Evolutionary conservation across 179 eudicot species (phyloP).

Genomic region (Beta macrorhiza): DNA sequence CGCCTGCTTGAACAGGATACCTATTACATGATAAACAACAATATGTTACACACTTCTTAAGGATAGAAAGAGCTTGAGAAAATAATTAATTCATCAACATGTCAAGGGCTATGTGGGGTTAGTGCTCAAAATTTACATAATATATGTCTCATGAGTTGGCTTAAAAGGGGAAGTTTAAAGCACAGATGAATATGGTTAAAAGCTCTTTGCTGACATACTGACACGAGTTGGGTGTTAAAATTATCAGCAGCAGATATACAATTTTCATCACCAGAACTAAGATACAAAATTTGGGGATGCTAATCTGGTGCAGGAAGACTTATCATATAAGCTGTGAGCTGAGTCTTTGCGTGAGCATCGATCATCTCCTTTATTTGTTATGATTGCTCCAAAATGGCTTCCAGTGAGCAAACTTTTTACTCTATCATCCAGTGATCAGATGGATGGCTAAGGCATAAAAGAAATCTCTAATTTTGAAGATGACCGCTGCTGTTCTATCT

Average conservation of each 20-base stretch:
- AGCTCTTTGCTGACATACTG: background rate
- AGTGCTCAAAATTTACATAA: background rate
- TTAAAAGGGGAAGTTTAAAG: background rate
- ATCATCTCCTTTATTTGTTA: background rate
- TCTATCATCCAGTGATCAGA: background rate
- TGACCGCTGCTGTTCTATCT: background rate
- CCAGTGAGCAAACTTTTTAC: background rate
- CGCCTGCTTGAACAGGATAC: slow-evolving; percentile 97
- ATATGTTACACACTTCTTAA: background rate
- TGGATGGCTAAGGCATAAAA: background rate
- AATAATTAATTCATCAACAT: background rate
- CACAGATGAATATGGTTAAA: background rate
- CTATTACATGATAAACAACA: slow-evolving; percentile 36
- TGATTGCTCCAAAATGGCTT: background rate
- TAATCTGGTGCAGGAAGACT: background rate
- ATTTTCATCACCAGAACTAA: background rate
- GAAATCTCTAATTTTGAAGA: background rate
- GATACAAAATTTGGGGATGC: background rate
- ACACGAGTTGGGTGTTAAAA: background rate
- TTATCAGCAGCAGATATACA: background rate
- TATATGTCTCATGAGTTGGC: background rate
- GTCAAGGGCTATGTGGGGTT: background rate
- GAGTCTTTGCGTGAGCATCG: background rate
- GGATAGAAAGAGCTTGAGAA: background rate
- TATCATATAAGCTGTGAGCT: background rate